phyloP scores from a whole-genome alignment of 176 grass and related monocot genomes.

The Musa schizocarpa region DNA sequence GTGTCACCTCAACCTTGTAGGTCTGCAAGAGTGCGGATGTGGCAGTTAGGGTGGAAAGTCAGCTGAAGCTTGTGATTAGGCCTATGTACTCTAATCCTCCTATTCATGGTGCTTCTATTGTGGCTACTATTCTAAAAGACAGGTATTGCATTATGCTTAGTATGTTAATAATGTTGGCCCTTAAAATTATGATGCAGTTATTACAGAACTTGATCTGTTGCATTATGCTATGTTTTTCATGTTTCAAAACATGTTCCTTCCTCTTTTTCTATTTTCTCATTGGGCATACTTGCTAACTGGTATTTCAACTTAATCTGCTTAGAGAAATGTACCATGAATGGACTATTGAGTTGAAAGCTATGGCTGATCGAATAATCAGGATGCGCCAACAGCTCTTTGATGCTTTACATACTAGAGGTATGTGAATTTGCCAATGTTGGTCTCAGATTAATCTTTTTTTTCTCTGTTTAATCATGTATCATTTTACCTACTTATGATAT shows the following conservation, averaged over 20 bases:
- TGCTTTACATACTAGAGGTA: conserved; percentile 72
- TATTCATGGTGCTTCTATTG: conserved; percentile 90
- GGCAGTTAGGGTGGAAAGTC: conserved; percentile 86
- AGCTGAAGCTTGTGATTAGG: conserved; percentile 98
- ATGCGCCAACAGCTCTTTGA: conserved; percentile 87
- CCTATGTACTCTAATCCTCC: conserved; percentile 98
- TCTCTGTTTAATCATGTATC: neutral
- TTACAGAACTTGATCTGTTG: neutral
- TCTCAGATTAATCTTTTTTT: neutral
- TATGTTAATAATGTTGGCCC: neutral
- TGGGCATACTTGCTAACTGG: conserved; percentile 8
- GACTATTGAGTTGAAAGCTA: conserved; percentile 90
- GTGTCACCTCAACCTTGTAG: conserved; percentile 35
- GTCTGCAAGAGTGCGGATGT: conserved; percentile 78
- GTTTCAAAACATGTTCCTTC: neutral
- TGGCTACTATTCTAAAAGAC: conserved; percentile 82
- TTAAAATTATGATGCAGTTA: neutral
- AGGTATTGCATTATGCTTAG: conserved; percentile 33
- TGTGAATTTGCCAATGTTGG: conserved; percentile 1
- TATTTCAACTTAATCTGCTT: conserved; percentile 6
- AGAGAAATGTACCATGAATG: conserved; percentile 85
- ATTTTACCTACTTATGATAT: neutral
- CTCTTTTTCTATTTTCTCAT: neutral
- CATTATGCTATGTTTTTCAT: neutral
- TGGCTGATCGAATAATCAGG: conserved; percentile 93